Conservation (phyloP, 164 flowering plant species). For the Berberis thunbergii region DNA sequence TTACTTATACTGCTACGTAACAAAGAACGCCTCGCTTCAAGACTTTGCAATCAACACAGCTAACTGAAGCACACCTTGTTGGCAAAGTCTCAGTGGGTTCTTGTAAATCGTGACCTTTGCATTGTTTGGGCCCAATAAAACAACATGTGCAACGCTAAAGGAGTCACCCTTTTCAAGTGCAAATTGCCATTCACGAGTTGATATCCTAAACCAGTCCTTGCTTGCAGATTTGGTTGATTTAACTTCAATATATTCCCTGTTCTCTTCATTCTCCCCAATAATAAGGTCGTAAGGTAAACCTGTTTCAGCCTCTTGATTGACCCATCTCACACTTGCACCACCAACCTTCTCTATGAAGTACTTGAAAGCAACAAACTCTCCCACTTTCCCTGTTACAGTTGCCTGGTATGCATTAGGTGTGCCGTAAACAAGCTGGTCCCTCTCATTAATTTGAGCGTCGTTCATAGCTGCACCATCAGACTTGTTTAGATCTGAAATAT, state of each 20-base stretch:
- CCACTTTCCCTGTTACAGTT: slow-evolving; percentile 50
- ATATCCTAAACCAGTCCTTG: slow-evolving; percentile 78
- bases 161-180: slow-evolving; percentile 71
- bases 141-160: slow-evolving; percentile 66
- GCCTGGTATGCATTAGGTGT: slow-evolving; percentile 35
- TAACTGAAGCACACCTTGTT: slow-evolving; percentile 41
- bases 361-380: slow-evolving; percentile 68
- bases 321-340: slow-evolving; percentile 50
- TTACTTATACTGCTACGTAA: background rate
- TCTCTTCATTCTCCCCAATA: slow-evolving; percentile 28
- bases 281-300: slow-evolving; percentile 80
- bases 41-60: slow-evolving; percentile 49
- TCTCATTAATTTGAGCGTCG: slow-evolving; percentile 12
- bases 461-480: slow-evolving; percentile 15
- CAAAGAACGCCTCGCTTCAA: slow-evolving; percentile 8
- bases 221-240: slow-evolving; percentile 64
- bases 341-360: slow-evolving; percentile 39
- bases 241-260: slow-evolving; percentile 67
- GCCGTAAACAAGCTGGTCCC: slow-evolving; percentile 39
- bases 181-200: slow-evolving; percentile 78
- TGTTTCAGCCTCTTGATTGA: slow-evolving; percentile 59
- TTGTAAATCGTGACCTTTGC: slow-evolving; percentile 50
- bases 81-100: slow-evolving; percentile 59
- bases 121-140: slow-evolving; percentile 26
- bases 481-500: slow-evolving; percentile 11